Evolutionary conservation across 768 basidiomycete species (phyloP).

Genomic region (Xerocomus brunneocitrinus): DNA sequence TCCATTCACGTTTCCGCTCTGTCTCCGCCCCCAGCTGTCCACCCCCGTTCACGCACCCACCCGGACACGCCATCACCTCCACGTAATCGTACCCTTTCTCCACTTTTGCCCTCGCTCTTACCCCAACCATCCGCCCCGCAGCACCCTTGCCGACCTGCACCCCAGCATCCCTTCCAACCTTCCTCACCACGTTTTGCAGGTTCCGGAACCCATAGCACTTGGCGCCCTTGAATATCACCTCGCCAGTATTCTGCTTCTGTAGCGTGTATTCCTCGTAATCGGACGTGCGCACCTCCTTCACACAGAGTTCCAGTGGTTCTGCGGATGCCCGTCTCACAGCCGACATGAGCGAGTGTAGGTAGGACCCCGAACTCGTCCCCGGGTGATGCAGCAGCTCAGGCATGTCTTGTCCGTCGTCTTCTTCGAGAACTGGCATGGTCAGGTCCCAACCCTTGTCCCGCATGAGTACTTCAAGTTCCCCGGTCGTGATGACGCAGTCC

Average conservation of each 20-base stretch:
- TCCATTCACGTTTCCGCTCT: conserved; percentile 82
- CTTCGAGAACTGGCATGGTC: conserved; percentile 49
- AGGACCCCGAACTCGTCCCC: conserved; percentile 90
- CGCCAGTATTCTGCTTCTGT: conserved; percentile 39
- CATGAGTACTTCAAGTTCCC: conserved; percentile 85
- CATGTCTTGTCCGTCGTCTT: conserved; percentile 38
- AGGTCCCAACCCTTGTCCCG: conserved; percentile 79
- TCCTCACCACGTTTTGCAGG: conserved; percentile 92
- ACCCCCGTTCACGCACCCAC: conserved; percentile 96
- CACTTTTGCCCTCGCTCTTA: conserved; percentile 27
- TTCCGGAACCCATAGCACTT: conserved; percentile 98
- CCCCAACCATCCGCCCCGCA: conserved; percentile 41
- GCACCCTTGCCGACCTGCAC: conserved; percentile 69
- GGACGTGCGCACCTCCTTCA: conserved; percentile 60
- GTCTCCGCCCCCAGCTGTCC: conserved; percentile 67
- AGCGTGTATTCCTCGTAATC: conserved; percentile 79
- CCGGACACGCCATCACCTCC: conserved; percentile 98
- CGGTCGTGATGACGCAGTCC: conserved; percentile 96
- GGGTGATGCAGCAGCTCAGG: conserved; percentile 75
- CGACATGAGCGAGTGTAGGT: conserved; percentile 74
- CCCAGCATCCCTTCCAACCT: conserved; percentile 83
- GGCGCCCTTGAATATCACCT: conserved; percentile 83
- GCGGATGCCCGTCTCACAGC: conserved; percentile 42
- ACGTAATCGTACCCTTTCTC: conserved; percentile 78
- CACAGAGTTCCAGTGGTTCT: conserved; percentile 44